Evolutionary conservation across 345 rosid genomes (phyloP), one percentile per base, ranked within the genome.

Genomic region (Gynandropsis gynandra): DNA sequence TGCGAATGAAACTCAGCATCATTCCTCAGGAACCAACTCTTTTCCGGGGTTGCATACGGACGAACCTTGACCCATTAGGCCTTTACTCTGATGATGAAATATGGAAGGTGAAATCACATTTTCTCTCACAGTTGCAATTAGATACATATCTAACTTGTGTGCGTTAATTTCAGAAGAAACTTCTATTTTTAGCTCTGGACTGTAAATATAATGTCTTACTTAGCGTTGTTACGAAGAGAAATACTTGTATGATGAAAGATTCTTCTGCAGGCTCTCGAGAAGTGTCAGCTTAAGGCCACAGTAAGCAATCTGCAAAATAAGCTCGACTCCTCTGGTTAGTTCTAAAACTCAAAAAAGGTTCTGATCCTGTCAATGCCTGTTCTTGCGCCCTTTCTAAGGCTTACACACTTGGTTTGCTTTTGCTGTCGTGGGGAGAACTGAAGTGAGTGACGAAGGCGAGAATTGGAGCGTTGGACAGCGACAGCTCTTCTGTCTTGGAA

Each of bases 1-100:
- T 90, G 61, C 83, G 98, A 48, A 68, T 71, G 76, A 90, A 81
- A 68, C 85, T 90, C n/a, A 80, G 98, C 69, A 87, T 87, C 64
- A 87, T 90, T 63, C 98, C 98, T 64, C 98, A 90, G 64, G 98
- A 90, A 8, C 87, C 98, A 54, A 79, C 95, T 50, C 89, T 87
- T 42, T 87, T 90, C 61, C 62, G 77, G 48, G 98, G 95, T 15
- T 80, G 89, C 36, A 71, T 90, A 32, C 71, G 98, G 32, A 81
- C 85, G 6, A 90, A 86, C 64, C 68, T 86, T 58, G 98, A 86
- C 47, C 98, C 98, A 61, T 58, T 90, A 38, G 82, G 90, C 58
- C 74, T 80, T 62, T 74, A 77, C 52, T 64, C 92, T 1, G 92
- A 90, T 16, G 59, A 61, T 33, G 87, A 86, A 58, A 78, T 89